These are phyloP conservation scores for Pelargonium citronellum DNA, from an alignment of 441 rosid genomes.

Conservation along the genomic window DNA sequence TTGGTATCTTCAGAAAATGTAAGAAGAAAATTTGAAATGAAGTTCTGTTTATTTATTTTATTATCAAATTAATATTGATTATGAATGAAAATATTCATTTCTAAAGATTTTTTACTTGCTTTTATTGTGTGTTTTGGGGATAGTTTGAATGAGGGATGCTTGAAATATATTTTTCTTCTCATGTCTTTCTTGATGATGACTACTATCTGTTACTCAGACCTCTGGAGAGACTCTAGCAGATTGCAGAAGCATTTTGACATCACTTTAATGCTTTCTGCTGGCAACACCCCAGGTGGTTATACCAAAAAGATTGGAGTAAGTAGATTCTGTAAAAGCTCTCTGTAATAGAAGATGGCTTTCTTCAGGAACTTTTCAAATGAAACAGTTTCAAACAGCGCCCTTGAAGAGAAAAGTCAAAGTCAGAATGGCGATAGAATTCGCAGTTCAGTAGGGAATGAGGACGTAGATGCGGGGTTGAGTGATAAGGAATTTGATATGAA, in stretches of 20 bases:
- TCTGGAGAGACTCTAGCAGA: slow-evolving; percentile 2
- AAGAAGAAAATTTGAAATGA: slow-evolving; percentile 3
- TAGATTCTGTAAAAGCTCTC: slow-evolving; percentile 27
- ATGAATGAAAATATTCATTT: background rate
- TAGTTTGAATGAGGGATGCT: slow-evolving; percentile 4
- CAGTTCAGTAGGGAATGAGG: slow-evolving; percentile 42
- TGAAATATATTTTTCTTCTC: background rate
- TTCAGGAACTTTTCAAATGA: slow-evolving; percentile 65
- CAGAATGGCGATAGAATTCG: slow-evolving; percentile 37
- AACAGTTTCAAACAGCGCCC: slow-evolving; percentile 43
- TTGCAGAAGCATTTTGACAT: slow-evolving; percentile 4
- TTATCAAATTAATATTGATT: slow-evolving; percentile 5
- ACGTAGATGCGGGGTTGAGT: slow-evolving; percentile 37
- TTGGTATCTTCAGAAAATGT: slow-evolving; percentile 1
- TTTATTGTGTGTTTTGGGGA: background rate
- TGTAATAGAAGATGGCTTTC: slow-evolving; percentile 70
- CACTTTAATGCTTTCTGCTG: slow-evolving; percentile 3
- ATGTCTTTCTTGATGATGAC: background rate
- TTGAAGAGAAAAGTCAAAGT: slow-evolving; percentile 58
- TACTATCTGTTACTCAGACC: slow-evolving; percentile 4
- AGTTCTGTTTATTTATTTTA: background rate
- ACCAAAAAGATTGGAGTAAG: background rate
- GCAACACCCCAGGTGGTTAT: background rate
- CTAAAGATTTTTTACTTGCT: background rate
- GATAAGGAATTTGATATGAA: slow-evolving; percentile 81